A percentile compares a stretch with the other conserved stretches of the same genome.
phyloP scores from a whole-genome alignment of 305 asterid species.

The Fraxinus greggii region DNA sequence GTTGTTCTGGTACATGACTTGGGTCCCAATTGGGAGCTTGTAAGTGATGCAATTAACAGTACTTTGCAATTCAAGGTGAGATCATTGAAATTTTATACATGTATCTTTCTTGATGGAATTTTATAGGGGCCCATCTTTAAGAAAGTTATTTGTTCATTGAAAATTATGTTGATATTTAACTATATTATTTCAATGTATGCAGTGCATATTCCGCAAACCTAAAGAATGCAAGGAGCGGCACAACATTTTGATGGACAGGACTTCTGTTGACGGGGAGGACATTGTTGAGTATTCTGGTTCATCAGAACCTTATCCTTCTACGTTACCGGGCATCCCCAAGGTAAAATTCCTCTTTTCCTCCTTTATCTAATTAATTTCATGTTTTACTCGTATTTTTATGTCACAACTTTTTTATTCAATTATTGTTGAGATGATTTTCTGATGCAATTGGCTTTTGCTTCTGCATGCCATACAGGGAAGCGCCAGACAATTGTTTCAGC shows the following conservation, averaged over 20 bases:
- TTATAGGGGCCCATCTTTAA: slow-evolving; percentile 12
- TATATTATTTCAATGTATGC: slow-evolving; percentile 26
- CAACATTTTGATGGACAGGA: slow-evolving; percentile 63
- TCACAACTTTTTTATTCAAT: background rate
- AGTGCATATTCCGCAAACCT: slow-evolving; percentile 78
- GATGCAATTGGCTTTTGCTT: slow-evolving; percentile 23
- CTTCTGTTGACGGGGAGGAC: slow-evolving; percentile 75
- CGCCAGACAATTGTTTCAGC: slow-evolving; percentile 84
- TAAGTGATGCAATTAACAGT: slow-evolving; percentile 76
- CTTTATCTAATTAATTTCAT: slow-evolving; percentile 8
- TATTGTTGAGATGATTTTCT: slow-evolving; percentile 11
- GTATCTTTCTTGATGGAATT: slow-evolving; percentile 16
- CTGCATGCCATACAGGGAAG: slow-evolving; percentile 54
- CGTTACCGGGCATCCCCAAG: slow-evolving; percentile 88
- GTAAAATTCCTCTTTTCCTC: slow-evolving; percentile 32
- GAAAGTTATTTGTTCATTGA: slow-evolving; percentile 10
- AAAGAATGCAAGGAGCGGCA: slow-evolving; percentile 87
- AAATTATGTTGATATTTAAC: slow-evolving; percentile 18
- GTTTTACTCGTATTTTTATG: background rate
- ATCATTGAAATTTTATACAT: slow-evolving; percentile 1
- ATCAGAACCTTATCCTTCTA: slow-evolving; percentile 74
- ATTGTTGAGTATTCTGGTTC: slow-evolving; percentile 88
- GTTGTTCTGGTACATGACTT: slow-evolving; percentile 80
- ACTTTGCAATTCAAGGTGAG: slow-evolving; percentile 75
- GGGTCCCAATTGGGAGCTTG: slow-evolving; percentile 91